phyloP scores from a whole-genome alignment of 495 filamentous ascomycete genomes.

The Xylaria scruposa region DNA sequence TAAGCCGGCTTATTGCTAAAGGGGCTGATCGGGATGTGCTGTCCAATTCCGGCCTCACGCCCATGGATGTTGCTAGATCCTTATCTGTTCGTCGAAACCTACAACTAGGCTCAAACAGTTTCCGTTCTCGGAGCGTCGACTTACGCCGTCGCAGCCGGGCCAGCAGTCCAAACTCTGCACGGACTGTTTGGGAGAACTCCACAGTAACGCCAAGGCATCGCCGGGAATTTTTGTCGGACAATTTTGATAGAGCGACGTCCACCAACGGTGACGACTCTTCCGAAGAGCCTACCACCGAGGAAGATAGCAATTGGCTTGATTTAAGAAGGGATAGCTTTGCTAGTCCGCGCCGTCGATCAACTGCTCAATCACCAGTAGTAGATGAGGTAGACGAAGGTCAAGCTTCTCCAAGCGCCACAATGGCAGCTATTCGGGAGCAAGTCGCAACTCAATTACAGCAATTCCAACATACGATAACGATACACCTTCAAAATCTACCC shows the following conservation, averaged over 20 bases:
- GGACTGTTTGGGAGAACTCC: constrained; percentile 66
- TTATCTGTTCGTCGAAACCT: constrained; percentile 60
- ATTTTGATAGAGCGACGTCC: constrained; percentile 43
- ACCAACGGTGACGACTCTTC: constrained; percentile 50
- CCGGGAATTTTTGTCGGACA: constrained; percentile 45
- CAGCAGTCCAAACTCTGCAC: constrained; percentile 70
- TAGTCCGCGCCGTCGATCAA: constrained; percentile 36
- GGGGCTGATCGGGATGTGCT: constrained; percentile 75
- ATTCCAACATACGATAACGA: constrained; percentile 23
- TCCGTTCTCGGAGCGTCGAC: constrained; percentile 58
- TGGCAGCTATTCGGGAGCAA: constrained; percentile 78
- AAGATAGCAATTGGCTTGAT: constrained; percentile 46
- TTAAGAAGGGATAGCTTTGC: constrained; percentile 46
- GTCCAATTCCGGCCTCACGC: constrained; percentile 72
- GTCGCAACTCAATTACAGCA: constrained; percentile 77
- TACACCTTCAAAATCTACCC: constrained; percentile 46
- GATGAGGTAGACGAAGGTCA: constrained; percentile 43
- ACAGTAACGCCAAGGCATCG: constrained; percentile 43
- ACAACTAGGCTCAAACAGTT: constrained; percentile 63
- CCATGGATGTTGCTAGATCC: constrained; percentile 74
- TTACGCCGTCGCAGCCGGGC: constrained; percentile 60
- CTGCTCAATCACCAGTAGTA: constrained; percentile 28
- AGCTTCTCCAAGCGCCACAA: constrained; percentile 65
- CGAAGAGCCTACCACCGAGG: constrained; percentile 41
- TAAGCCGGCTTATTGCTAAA: constrained; percentile 72